phyloP scores from a whole-genome alignment of 73 alveolate genomes.

The Stentor roeselii region DNA sequence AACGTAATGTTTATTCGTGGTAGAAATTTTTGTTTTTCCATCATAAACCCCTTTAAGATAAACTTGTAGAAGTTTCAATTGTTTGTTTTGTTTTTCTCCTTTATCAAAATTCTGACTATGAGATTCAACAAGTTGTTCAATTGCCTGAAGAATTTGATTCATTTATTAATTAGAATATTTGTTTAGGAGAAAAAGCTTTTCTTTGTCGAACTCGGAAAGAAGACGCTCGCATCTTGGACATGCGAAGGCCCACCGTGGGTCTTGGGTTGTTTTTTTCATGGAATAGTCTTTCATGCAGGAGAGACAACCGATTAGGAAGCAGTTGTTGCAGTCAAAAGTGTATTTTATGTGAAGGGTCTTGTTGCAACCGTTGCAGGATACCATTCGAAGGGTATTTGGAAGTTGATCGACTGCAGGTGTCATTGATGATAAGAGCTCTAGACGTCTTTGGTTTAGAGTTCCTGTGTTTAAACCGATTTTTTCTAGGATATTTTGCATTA shows the following conservation, averaged over 20 bases:
- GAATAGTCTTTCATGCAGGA: neutral
- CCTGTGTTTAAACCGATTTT: too few relatives aligned
- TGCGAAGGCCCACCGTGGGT: slow-evolving; percentile 92
- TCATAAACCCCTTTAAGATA: slow-evolving; percentile 1
- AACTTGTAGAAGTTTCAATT: neutral
- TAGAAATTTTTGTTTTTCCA: neutral
- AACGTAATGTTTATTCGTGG: slow-evolving; percentile 4
- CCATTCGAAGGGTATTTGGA: neutral
- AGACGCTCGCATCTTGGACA: slow-evolving; percentile 91
- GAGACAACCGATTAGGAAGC: neutral
- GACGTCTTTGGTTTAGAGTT: neutral
- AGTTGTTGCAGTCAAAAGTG: neutral
- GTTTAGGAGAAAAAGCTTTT: slow-evolving; percentile 85
- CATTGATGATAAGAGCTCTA: neutral
- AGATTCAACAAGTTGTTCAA: slow-evolving; percentile 89
- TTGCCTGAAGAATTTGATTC: slow-evolving; percentile 81
- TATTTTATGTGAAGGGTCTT: neutral
- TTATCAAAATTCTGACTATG: slow-evolving; percentile 77
- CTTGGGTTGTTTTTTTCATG: slow-evolving; percentile 92
- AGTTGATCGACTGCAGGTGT: neutral
- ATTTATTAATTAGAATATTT: slow-evolving; percentile 61
- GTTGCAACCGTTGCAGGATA: neutral
- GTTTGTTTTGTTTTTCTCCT: slow-evolving; percentile 16
- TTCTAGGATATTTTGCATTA: neutral
- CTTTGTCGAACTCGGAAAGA: slow-evolving; percentile 76